Percentiles rank a stretch among this genome's conserved stretches.
These are phyloP conservation scores for Alternaria gansuensis DNA, from an alignment of 2,329 filamentous ascomycete genomes.

Conservation along the genomic window DNA sequence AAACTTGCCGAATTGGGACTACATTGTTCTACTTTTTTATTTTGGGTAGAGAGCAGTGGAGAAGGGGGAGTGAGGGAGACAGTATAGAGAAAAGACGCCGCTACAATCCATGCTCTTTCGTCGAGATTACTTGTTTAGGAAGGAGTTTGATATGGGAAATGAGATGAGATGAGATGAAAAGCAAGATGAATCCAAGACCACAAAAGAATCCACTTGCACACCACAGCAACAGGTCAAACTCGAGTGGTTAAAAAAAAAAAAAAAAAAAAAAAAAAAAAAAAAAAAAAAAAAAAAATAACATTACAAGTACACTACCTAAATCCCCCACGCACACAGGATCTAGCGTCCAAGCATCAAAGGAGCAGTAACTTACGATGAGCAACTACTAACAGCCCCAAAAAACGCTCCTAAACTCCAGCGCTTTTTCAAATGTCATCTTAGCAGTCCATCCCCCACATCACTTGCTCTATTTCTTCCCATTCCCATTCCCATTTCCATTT, in stretches of 20 bases:
- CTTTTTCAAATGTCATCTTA: conserved; percentile 12
- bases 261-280: no score
- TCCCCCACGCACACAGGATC: not conserved
- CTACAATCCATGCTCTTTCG: not conserved
- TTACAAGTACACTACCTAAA: conserved; percentile 6
- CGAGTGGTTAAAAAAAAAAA: no score
- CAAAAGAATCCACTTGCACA: no score
- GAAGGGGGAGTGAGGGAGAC: not conserved
- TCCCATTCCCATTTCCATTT: conserved; percentile 15
- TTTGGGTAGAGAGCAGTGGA: not conserved
- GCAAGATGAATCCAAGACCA: not conserved
- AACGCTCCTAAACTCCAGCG: conserved; percentile 17
- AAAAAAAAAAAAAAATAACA: not conserved
- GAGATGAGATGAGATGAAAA: not conserved
- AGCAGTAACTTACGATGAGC: not conserved
- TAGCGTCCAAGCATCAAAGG: not conserved
- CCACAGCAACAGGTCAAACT: no score
- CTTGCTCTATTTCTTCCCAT: conserved; percentile 7
- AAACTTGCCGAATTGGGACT: not conserved
- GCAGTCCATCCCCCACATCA: not conserved
- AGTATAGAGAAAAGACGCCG: not conserved
- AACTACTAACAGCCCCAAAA: conserved; percentile 1
- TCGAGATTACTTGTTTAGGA: not conserved
- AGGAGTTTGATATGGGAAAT: not conserved
- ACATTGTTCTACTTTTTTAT: no score